Evolutionary conservation across 2,329 filamentous ascomycete genomes (phyloP), one percentile per base, ranked within the genome.

Genomic region (Ascochyta koolunga): DNA sequence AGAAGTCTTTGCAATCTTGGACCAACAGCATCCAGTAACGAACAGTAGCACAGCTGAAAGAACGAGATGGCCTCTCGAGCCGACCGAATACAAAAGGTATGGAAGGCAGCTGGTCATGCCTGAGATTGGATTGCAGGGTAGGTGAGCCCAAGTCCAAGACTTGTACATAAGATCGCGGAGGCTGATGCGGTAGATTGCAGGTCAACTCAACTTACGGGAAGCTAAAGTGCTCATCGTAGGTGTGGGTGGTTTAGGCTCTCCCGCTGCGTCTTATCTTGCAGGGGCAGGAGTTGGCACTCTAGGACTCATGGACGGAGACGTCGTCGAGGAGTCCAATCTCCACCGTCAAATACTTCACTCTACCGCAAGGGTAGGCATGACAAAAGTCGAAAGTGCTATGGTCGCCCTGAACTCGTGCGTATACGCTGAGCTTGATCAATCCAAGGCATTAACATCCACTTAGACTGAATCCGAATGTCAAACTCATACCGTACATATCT

Each of bases 21-120:
- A 66, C 1, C 66, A 71, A 13, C 53, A 43, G 2, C 19, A 24
- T 32, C n/a, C 29, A 35, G 33, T 31, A 40, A 25, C 6, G 19
- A 16, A 38, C 27, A 16, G 37, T 3, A n/a, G 18, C 36, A 27
- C 24, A 21, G n/a, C 2, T 22, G 45, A 50, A 32, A 13, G 2
- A 18, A 58, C 45, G 40, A 61, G 50, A 56, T 93, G 90, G 88
- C 90, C 90, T 0, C 79, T 96, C 2, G 74, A 77, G 4, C 77
- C 80, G 15, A 84, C 89, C 5, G 92, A 97, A 65, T 96, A 96
- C 72, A 85, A 86, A 60, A 84, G 93, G 57, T 98, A 98, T 77
- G 92, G 91, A 7, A 83, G 93, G 33, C 93, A 97, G 76, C 87
- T 98, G 79, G 93, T 98, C 60, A 85, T 97, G 56, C 89, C 91